A percentile compares a stretch with the other conserved stretches of the same genome.
These are phyloP conservation scores for Dictyostelium firmibasis DNA, from an alignment of 78 protist genomes.

Conservation along the genomic window DNA sequence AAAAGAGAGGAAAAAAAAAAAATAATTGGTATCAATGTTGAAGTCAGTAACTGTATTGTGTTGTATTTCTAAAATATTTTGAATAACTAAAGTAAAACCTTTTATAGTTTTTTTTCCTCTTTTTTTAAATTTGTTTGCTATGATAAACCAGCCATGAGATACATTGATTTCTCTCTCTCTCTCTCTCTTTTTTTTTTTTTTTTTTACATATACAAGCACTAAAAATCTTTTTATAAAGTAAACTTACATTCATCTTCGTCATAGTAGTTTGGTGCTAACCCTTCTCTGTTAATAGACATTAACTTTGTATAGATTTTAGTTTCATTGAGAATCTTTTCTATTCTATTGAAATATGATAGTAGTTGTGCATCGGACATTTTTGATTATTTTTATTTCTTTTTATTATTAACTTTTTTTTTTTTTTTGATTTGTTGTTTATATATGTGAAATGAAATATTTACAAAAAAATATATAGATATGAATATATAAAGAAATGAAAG, in stretches of 20 bases:
- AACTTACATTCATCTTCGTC: constrained; percentile 72
- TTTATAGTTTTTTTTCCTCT: not conserved
- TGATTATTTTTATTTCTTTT: not conserved
- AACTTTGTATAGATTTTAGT: constrained; percentile 46
- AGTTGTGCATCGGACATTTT: constrained; percentile 65
- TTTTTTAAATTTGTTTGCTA: not conserved
- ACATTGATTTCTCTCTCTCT: not conserved
- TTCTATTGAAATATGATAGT: constrained; percentile 9
- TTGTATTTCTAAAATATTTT: too few relatives aligned
- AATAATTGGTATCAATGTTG: not conserved
- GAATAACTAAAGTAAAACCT: not conserved
- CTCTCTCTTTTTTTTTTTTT: not conserved
- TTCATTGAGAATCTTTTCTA: constrained; percentile 56
- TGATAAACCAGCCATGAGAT: too few relatives aligned
- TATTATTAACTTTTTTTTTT: not conserved
- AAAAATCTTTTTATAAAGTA: too few relatives aligned
- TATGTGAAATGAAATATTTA: not conserved
- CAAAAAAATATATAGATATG: not conserved
- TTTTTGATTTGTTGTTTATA: not conserved
- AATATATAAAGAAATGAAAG: not conserved
- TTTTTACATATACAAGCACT: too few relatives aligned
- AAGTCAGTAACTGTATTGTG: not conserved
- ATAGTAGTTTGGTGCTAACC: not conserved
- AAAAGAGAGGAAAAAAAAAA: not conserved
- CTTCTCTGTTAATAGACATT: constrained; percentile 16